Evolutionary conservation across 2,329 filamentous ascomycete species (phyloP).

Genomic region (Sporothrix brunneoviolacea): DNA sequence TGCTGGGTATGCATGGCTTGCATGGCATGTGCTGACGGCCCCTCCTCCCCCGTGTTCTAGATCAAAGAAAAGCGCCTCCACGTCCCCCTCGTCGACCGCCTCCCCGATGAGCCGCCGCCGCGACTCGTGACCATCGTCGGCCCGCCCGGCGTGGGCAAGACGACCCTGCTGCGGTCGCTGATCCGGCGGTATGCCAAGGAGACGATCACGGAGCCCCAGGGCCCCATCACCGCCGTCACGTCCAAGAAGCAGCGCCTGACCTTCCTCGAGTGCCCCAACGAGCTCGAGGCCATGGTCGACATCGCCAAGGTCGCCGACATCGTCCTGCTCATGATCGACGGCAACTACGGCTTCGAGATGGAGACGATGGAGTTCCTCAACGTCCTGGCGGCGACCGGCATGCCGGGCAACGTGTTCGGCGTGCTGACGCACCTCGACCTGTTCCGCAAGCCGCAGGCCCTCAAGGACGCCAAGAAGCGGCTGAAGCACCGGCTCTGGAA

Average conservation of each 20-base stretch:
- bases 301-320: conserved; percentile 96
- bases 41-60: conserved; percentile 33
- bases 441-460: conserved; percentile 85
- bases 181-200: conserved; percentile 95
- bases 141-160: conserved; percentile 50
- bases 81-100: conserved; percentile 90
- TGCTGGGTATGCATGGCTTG: neutral
- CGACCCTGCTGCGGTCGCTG: conserved; percentile 60
- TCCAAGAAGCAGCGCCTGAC: conserved; percentile 93
- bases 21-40: neutral
- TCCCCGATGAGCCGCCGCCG: conserved; percentile 91
- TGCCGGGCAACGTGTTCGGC: conserved; percentile 98
- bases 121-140: conserved; percentile 91
- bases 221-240: conserved; percentile 91
- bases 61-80: conserved; percentile 94
- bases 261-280: conserved; percentile 95
- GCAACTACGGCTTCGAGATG: conserved; percentile 99
- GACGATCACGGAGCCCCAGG: conserved; percentile 79
- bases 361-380: conserved; percentile 99
- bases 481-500: conserved; percentile 95
- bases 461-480: conserved; percentile 92
- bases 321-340: conserved; percentile 95
- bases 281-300: conserved; percentile 93
- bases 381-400: conserved; percentile 84
- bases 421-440: conserved; percentile 94